These are phyloP conservation scores for Tremellales sp. DNA, from an alignment of 1,284 basidiomycete species.

Conservation along the genomic window DNA sequence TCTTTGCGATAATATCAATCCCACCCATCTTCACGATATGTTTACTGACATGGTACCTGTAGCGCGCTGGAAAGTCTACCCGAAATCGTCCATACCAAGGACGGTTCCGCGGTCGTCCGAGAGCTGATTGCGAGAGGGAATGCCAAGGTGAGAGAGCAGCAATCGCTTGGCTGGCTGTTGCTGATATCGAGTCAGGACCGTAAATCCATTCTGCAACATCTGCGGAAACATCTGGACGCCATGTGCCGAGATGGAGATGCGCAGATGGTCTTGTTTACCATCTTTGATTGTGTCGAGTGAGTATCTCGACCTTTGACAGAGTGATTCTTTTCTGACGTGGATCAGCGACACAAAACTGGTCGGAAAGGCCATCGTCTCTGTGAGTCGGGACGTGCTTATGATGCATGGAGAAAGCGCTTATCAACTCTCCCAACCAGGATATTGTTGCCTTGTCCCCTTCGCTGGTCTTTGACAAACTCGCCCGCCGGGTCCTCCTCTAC, in stretches of 20 bases:
- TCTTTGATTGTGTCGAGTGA: conserved; percentile 79
- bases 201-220: conserved; percentile 77
- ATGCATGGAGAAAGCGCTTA: not conserved
- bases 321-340: not conserved
- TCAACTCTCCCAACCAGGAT: conserved; percentile 27
- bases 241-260: conserved; percentile 83
- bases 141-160: conserved; percentile 72
- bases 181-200: conserved; percentile 58
- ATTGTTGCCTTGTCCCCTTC: conserved; percentile 55
- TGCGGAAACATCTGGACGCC: conserved; percentile 78
- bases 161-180: not conserved
- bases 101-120: conserved; percentile 77
- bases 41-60: conserved; percentile 1
- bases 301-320: conserved; percentile 25
- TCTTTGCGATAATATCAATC: not conserved
- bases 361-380: conserved; percentile 67
- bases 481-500: conserved; percentile 74
- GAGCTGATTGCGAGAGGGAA: conserved; percentile 73
- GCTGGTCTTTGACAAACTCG: conserved; percentile 47
- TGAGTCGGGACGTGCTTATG: conserved; percentile 47
- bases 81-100: conserved; percentile 87
- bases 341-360: conserved; percentile 79
- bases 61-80: conserved; percentile 77
- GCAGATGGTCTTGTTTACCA: conserved; percentile 79
- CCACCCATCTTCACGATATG: not conserved